phyloP scores from a whole-genome alignment of 306 rosid genomes.

The Trifolium dubium region DNA sequence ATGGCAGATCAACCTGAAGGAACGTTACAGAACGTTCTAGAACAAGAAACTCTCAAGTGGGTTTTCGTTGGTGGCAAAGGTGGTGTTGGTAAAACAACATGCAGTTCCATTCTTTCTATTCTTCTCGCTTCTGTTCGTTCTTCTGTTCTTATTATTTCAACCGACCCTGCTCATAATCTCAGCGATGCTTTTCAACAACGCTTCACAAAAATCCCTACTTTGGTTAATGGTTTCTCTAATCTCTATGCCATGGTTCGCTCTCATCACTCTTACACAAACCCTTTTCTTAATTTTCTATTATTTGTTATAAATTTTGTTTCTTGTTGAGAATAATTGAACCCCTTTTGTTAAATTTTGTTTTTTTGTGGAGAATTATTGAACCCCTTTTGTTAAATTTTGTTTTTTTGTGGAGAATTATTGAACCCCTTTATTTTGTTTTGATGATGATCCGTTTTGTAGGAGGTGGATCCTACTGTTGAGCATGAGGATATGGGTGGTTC shows the following conservation, averaged over 20 bases:
- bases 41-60: constrained; percentile 91
- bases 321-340: constrained; percentile 28
- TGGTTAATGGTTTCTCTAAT: constrained; percentile 91
- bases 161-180: constrained; percentile 99
- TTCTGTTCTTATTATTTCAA: constrained; percentile 93
- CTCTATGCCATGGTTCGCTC: constrained; percentile 83
- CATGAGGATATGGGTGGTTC: constrained; percentile 61
- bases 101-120: constrained; percentile 89
- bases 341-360: background rate
- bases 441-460: constrained; percentile 53
- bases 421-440: constrained; percentile 15
- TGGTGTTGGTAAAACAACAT: constrained; percentile 95
- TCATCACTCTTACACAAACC: background rate
- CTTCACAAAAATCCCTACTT: constrained; percentile 83
- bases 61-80: constrained; percentile 98
- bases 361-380: constrained; percentile 28
- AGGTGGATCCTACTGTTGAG: constrained; percentile 96
- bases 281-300: constrained; percentile 15
- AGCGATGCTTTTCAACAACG: constrained; percentile 98
- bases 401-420: constrained; percentile 15
- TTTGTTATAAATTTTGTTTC: background rate
- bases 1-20: constrained; percentile 67
- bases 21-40: constrained; percentile 76
- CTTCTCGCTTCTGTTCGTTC: constrained; percentile 79
- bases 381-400: background rate